A percentile compares a stretch with the other conserved stretches of the same genome.
phyloP scores from a whole-genome alignment of 2,329 filamentous ascomycete species.

The Phialophora verrucosa region DNA sequence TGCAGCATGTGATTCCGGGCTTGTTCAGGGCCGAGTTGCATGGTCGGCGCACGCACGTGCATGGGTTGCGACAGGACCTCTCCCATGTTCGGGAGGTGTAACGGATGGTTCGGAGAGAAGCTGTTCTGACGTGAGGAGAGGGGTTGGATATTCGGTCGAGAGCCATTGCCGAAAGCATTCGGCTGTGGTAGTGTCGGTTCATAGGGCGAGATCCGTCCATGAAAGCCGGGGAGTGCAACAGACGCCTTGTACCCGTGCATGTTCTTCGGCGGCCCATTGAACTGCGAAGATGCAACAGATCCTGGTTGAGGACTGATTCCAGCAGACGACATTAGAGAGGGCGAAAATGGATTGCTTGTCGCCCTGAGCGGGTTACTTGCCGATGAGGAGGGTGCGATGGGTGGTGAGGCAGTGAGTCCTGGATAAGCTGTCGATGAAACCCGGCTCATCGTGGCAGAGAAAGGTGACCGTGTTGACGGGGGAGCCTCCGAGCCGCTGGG shows the following conservation, averaged over 20 bases:
- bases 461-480: slow-evolving; percentile 66
- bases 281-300: slow-evolving; percentile 73
- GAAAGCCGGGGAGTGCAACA: slow-evolving; percentile 67
- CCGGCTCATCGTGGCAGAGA: slow-evolving; percentile 67
- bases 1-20: slow-evolving; percentile 15
- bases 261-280: slow-evolving; percentile 61
- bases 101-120: slow-evolving; percentile 65
- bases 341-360: slow-evolving; percentile 67
- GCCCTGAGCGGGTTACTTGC: slow-evolving; percentile 69
- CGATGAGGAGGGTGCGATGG: slow-evolving; percentile 75
- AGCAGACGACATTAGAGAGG: slow-evolving; percentile 64
- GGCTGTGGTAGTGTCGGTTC: slow-evolving; percentile 69
- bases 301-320: slow-evolving; percentile 67
- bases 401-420: slow-evolving; percentile 79
- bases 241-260: slow-evolving; percentile 73
- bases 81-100: slow-evolving; percentile 50
- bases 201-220: slow-evolving; percentile 69
- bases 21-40: slow-evolving; percentile 16
- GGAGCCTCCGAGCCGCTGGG: slow-evolving; percentile 74
- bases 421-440: slow-evolving; percentile 74
- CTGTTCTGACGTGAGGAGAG: slow-evolving; percentile 44
- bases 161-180: slow-evolving; percentile 57
- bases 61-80: slow-evolving; percentile 60
- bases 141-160: slow-evolving; percentile 26
- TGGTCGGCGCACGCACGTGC: slow-evolving; percentile 17